A percentile compares a stretch with the other conserved stretches of the same genome.
phyloP scores from a whole-genome alignment of 2,329 filamentous ascomycete genomes.

The Dothidotthia symphoricarpi region DNA sequence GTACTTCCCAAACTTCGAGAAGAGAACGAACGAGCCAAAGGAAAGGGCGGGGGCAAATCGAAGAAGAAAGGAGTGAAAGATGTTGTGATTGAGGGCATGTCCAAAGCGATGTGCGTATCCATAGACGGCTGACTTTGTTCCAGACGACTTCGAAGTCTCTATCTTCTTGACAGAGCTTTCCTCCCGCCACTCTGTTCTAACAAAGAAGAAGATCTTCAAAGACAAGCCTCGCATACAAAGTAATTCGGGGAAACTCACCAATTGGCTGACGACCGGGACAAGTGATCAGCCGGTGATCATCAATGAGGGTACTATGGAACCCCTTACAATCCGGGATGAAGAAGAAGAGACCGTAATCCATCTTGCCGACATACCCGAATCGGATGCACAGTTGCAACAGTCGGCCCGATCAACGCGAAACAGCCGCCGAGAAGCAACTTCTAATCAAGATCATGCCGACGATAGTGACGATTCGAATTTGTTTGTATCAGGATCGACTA shows the following conservation, averaged over 20 bases:
- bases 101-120: conserved; percentile 11
- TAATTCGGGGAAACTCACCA: conserved; percentile 49
- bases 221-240: conserved; percentile 47
- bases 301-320: conserved; percentile 46
- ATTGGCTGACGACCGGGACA: conserved; percentile 45
- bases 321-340: conserved; percentile 53
- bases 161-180: conserved; percentile 88
- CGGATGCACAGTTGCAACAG: conserved; percentile 15
- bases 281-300: conserved; percentile 45
- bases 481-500: conserved; percentile 16
- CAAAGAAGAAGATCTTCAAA: conserved; percentile 74
- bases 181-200: conserved; percentile 80
- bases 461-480: conserved; percentile 39
- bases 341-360: conserved; percentile 55
- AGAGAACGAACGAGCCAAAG: conserved; percentile 67
- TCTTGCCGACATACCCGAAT: conserved; percentile 59
- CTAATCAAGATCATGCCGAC: conserved; percentile 8
- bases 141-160: conserved; percentile 93
- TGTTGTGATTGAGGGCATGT: conserved; percentile 73
- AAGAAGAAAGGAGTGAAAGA: conserved; percentile 88
- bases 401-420: conserved; percentile 16
- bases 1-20: conserved; percentile 90
- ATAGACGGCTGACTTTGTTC: conserved; percentile 14
- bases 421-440: no score
- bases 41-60: conserved; percentile 54